These are phyloP conservation scores for Saccharomycopsis malanga DNA, from an alignment of 805 yeast genomes.

Conservation along the genomic window DNA sequence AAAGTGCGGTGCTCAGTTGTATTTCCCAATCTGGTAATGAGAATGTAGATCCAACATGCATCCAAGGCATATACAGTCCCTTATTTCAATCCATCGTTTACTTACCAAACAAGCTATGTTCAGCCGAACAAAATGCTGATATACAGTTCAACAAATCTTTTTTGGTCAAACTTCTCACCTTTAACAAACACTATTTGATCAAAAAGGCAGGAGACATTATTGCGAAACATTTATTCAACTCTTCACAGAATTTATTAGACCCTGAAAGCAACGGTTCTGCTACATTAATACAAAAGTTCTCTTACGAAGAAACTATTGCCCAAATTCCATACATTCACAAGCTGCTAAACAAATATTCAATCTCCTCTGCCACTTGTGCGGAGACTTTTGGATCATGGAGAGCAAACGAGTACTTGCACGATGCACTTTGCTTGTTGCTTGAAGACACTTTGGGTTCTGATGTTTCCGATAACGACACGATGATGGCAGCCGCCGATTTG, in stretches of 20 bases:
- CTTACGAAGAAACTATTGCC: background rate
- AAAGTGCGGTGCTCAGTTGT: background rate
- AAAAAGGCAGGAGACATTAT: background rate
- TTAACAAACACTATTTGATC: background rate
- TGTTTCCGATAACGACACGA: background rate
- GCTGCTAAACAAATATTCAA: too few relatives aligned
- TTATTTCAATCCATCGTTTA: constrained; percentile 5
- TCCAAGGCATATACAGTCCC: too few relatives aligned
- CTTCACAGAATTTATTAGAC: background rate
- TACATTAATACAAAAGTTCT: background rate
- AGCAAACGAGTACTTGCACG: background rate
- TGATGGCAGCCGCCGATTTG: background rate
- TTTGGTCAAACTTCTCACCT: background rate
- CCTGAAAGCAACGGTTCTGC: background rate
- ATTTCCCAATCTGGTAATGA: background rate
- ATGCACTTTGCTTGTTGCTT: background rate
- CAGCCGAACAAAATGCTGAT: background rate
- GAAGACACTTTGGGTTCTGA: background rate
- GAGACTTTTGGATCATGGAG: background rate
- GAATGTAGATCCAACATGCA: too few relatives aligned
- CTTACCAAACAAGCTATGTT: background rate
- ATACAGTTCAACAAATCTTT: constrained; percentile 10
- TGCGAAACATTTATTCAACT: constrained; percentile 6
- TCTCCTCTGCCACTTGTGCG: too few relatives aligned
- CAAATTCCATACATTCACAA: background rate